Conservation (phyloP, 2,329 filamentous ascomycete species). For the Pseudogymnoascus sp. region DNA sequence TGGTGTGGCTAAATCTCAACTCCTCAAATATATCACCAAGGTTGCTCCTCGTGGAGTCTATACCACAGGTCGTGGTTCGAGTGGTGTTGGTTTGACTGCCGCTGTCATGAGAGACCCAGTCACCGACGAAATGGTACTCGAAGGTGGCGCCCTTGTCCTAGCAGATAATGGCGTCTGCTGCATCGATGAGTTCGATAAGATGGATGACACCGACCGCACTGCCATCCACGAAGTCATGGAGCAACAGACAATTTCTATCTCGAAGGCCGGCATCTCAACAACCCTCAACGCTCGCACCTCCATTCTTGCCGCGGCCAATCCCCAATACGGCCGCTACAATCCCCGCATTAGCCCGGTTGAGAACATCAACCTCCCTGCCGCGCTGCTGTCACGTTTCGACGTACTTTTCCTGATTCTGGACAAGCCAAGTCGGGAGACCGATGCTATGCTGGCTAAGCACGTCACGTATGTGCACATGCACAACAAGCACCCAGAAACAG, state of each 20-base stretch:
- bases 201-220: constrained; percentile 70
- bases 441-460: constrained; percentile 91
- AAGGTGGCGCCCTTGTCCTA: constrained; percentile 70
- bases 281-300: constrained; percentile 94
- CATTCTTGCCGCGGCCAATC: constrained; percentile 92
- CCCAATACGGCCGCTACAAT: constrained; percentile 96
- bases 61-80: constrained; percentile 74
- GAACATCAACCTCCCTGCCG: constrained; percentile 98
- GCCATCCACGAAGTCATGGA: constrained; percentile 86
- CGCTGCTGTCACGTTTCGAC: constrained; percentile 93
- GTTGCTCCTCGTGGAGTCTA: constrained; percentile 84
- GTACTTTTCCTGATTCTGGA: constrained; percentile 95
- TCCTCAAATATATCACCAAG: constrained; percentile 97
- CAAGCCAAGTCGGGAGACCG: constrained; percentile 78
- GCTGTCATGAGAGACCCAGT: constrained; percentile 76
- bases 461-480: constrained; percentile 97
- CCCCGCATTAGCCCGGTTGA: constrained; percentile 94
- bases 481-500: constrained; percentile 79
- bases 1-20: constrained; percentile 97
- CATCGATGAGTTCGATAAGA: constrained; percentile 82
- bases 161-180: constrained; percentile 79
- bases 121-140: constrained; percentile 69
- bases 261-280: constrained; percentile 91
- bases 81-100: constrained; percentile 72
- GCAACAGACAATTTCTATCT: constrained; percentile 77